Evolutionary conservation across 2,329 filamentous ascomycete genomes (phyloP).

Genomic region (Fusarium sp.): DNA sequence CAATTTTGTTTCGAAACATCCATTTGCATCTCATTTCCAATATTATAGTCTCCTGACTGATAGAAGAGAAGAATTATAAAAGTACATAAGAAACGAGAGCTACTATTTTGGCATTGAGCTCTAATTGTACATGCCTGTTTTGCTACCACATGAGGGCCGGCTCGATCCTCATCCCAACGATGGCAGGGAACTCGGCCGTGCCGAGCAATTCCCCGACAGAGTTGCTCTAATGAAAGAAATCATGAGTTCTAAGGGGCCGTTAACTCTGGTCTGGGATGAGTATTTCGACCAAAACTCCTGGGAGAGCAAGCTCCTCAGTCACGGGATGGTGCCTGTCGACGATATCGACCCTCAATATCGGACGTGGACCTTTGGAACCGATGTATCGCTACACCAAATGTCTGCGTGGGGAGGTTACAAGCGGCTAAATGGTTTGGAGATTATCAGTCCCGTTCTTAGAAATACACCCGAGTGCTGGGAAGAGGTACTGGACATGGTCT

Average conservation of each 20-base stretch:
- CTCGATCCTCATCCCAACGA: conserved; percentile 13
- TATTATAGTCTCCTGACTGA: background rate
- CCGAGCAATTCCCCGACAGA: background rate
- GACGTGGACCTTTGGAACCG: conserved; percentile 12
- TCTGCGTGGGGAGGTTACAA: conserved; percentile 12
- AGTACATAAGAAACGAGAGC: background rate
- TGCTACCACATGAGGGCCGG: background rate
- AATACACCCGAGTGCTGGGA: conserved; percentile 26
- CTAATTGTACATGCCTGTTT: conserved; percentile 20
- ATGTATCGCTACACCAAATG: background rate
- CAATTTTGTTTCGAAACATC: background rate
- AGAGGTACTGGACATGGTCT: conserved; percentile 20
- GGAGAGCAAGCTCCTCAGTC: conserved; percentile 2
- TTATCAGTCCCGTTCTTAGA: conserved; percentile 21
- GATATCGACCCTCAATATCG: conserved; percentile 5
- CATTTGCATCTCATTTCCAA: background rate
- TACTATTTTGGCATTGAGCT: conserved; percentile 38
- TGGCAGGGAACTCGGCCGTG: background rate
- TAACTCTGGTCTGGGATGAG: background rate
- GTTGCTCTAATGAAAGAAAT: background rate
- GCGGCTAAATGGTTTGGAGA: conserved; percentile 9
- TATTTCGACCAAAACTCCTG: background rate
- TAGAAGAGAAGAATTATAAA: background rate
- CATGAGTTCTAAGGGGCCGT: background rate
- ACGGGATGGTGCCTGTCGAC: background rate